phyloP scores from a whole-genome alignment of 2,329 filamentous ascomycete species.

The Fusarium dimerum region DNA sequence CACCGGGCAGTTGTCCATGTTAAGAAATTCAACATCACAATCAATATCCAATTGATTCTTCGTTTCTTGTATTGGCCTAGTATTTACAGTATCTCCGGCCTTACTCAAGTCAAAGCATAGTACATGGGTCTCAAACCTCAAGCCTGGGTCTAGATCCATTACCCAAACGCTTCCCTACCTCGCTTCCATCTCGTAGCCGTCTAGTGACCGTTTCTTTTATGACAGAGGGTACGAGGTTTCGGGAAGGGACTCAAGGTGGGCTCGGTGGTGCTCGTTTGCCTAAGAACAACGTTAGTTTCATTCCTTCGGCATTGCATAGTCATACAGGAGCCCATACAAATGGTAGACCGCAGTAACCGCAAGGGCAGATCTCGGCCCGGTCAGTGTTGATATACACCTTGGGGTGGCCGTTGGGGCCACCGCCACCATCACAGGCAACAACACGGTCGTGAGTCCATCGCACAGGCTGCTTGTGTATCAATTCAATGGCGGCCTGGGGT shows the following conservation, averaged over 20 bases:
- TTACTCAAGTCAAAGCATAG: constrained; percentile 15
- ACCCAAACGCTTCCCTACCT: background rate
- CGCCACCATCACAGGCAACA: constrained; percentile 89
- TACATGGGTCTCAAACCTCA: constrained; percentile 10
- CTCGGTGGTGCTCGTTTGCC: constrained; percentile 88
- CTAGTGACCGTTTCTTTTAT: constrained; percentile 30
- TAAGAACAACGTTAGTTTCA: constrained; percentile 38
- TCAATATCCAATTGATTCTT: constrained; percentile 5
- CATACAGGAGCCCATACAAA: constrained; percentile 66
- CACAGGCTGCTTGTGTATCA: constrained; percentile 95
- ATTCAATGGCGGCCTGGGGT: constrained; percentile 85
- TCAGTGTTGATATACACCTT: constrained; percentile 97
- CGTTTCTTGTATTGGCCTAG: constrained; percentile 26
- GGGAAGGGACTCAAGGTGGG: constrained; percentile 80
- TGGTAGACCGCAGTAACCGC: constrained; percentile 90
- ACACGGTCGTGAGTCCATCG: constrained; percentile 82
- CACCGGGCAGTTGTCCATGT: background rate
- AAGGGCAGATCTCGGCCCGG: constrained; percentile 89
- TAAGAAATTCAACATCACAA: background rate
- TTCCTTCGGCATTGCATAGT: background rate
- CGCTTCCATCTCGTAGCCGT: background rate
- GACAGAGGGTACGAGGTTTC: constrained; percentile 79
- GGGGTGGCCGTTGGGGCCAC: constrained; percentile 86
- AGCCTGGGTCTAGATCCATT: background rate
- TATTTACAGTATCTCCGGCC: constrained; percentile 25